Evolutionary conservation across 805 yeast genomes (phyloP), one percentile per base, ranked within the genome.

Genomic region (Ogataea saltuana): DNA sequence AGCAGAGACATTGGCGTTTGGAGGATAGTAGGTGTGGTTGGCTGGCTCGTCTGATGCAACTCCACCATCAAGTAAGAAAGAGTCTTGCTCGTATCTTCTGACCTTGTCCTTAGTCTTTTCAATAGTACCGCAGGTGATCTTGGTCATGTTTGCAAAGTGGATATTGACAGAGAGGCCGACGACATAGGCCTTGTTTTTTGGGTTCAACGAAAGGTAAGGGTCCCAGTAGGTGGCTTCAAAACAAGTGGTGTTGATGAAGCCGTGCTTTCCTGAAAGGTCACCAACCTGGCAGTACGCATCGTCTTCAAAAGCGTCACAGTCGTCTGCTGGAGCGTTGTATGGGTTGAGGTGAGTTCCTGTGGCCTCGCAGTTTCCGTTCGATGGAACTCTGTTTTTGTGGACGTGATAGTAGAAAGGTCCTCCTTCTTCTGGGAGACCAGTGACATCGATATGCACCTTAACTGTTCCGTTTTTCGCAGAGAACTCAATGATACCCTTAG

Each of bases 201-300:
- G 75, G 54, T 80, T 72, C 60, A 84, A 72, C 0, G 89, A 81
- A 41, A 85, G 61, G 60, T 74, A 84, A 6, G 82, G 83, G 56
- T 85, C 90, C 45, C 71, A 65, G 60, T 80, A 85, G 46, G 71
- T 70, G 21, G 78, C 68, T 61, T 81, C 83, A 61, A 77, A 81
- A 59, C 88, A 82, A 10, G 87, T 82, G 16, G 86, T 73, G 58
- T 82, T 74, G 56, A 85, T 80, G 65, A 67, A 74, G 10, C 91
- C 91, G 63, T 84, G 89, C 60, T 83, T 84, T 33, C 91, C 91
- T 26, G 86, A 76, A 54, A 84, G 75, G 58, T 84, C 90, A 45
- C 91, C 91, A 31, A 83, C 77, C 62, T 81, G 81, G 60, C 88
- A 84, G 26, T 60, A 67, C 6, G 81, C 61, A 61, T 83, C 83